Base-by-base conservation (phyloP, 179 eudicot species). In the Vitellaria paradoxa region DNA sequence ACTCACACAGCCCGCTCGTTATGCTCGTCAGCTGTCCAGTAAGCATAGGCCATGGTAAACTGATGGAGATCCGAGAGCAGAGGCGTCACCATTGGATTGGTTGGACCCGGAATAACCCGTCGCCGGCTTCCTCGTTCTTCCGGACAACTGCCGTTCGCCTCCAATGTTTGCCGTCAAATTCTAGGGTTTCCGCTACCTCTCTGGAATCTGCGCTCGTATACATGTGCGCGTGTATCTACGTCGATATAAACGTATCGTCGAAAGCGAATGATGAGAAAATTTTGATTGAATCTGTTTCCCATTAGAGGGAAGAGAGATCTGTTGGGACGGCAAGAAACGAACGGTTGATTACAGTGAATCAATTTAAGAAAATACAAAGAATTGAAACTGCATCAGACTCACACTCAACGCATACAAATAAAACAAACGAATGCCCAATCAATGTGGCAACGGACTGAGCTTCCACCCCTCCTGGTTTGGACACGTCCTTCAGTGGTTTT, bases 21-120 rank as follows among this genome's bases (percentile, higher is more conserved):
- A 47, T 94, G 97, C 77, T 92, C 92, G 76, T 88, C 90, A n/a
- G 97, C 95, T 88, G 90, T 94, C 98, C 98, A 94, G 83, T 92
- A 91, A 78, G 97, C 96, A 85, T 91, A 94, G 15, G 97, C 96
- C 98, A 92, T 94, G 30, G 96, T 92, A 79, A 87, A 91, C 91
- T 94, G 97, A 77, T 94, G 92, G 73, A 90, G 88, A 89, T 93
- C 98, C 9, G 97, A 90, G 10, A 93, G 89, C 0, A 93, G 81
- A 65, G 98, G 98, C 23, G 96, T 87, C 66, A 92, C 98, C 98
- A 93, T 92, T 3, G 97, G 98, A 86, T 93, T 93, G 37, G 97
- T 93, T 20, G 98, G 98, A 0, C 82, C 78, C 18, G 23, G 75
- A 66, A 88, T 82, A 9, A 21, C 77, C 20, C 94, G 91, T 0